A percentile compares a stretch with the other conserved stretches of the same genome.
Evolutionary conservation across 164 flowering plant species (phyloP).

Genomic region (Nymphaea thermarum): DNA sequence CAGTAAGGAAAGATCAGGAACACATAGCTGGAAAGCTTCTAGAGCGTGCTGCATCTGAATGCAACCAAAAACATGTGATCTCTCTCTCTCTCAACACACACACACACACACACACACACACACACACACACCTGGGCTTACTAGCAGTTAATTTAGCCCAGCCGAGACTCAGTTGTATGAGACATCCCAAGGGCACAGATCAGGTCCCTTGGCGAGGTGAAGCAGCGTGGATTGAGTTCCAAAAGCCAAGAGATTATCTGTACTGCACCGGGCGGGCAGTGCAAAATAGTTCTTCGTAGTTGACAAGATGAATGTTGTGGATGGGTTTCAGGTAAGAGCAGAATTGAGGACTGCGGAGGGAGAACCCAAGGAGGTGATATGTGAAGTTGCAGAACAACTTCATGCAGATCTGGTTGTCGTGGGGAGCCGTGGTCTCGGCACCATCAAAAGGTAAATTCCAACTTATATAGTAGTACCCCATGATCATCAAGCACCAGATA

Average conservation of each 20-base stretch:
- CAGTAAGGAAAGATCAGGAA: slow-evolving; percentile 23
- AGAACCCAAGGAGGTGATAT: slow-evolving; percentile 26
- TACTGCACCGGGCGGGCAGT: too few species aligned
- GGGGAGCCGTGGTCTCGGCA: slow-evolving; percentile 23
- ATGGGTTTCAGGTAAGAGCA: slow-evolving; percentile 12
- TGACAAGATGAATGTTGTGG: too few species aligned
- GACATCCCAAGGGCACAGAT: too few species aligned
- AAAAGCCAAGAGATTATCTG: not conserved
- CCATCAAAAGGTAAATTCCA: slow-evolving; percentile 12
- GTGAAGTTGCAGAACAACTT: slow-evolving; percentile 18
- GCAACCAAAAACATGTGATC: slow-evolving; percentile 19
- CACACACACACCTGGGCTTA: not conserved
- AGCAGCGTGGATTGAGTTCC: not conserved
- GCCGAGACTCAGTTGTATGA: not conserved
- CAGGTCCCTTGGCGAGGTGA: too few species aligned
- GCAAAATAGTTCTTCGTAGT: too few species aligned
- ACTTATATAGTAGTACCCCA: not conserved
- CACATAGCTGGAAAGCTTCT: slow-evolving; percentile 18
- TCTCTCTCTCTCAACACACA: not conserved
- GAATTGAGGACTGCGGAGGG: slow-evolving; percentile 14
- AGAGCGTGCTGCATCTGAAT: slow-evolving; percentile 18
- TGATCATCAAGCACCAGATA: not conserved
- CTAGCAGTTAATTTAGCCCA: not conserved
- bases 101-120: not conserved
- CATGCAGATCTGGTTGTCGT: slow-evolving; percentile 12